Base-by-base conservation (phyloP, 1,139 yeast genomes). In the Hyphopichia burtonii region DNA sequence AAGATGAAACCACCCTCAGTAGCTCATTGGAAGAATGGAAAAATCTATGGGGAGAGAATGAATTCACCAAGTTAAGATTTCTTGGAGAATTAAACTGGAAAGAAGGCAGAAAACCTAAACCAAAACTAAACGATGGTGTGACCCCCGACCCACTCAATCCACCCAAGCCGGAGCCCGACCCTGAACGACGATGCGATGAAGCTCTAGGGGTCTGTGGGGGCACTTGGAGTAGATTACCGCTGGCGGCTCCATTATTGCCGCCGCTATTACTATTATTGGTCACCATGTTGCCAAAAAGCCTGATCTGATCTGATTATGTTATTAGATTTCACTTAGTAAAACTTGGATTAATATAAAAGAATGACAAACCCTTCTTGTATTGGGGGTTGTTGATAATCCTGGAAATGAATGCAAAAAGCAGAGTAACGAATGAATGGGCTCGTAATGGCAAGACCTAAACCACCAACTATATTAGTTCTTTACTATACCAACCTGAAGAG, bases 41-140 rank as follows among this genome's bases (percentile, higher is more conserved):
- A 43, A 68, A 62, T 39, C 65, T 52, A 42, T 65, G 71, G 1
- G 76, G 76, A n/a, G 75, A 68, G 12, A 66, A 55, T 3, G 65
- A 49, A 41, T 56, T 53, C 27, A 65, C 52, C 35, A 57, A 31
- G 41, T 38, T 40, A 11, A 36, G 22, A 30, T 55, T 58, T 38
- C 65, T 43, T 1, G 77, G 76, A 4, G 75, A 65, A 41, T 63
- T 59, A 49, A 71, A 67, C 38, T 63, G 68, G 51, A 71, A 70
- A 6, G 74, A 66, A 3, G 78, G 77, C 73, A 68, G 74, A 46
- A 71, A 69, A 35, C 68, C 69, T 30, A 71, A 50, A 5, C 76
- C 74, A 49, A 71, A 69, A 31, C 70, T 60, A 50, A 66, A 70
- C 6, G 72, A 59, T 1, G 76, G 74, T 11, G 74, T 66, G 33